Evolutionary conservation across 768 basidiomycete species (phyloP).

Genomic region (Mycena capillaripes): DNA sequence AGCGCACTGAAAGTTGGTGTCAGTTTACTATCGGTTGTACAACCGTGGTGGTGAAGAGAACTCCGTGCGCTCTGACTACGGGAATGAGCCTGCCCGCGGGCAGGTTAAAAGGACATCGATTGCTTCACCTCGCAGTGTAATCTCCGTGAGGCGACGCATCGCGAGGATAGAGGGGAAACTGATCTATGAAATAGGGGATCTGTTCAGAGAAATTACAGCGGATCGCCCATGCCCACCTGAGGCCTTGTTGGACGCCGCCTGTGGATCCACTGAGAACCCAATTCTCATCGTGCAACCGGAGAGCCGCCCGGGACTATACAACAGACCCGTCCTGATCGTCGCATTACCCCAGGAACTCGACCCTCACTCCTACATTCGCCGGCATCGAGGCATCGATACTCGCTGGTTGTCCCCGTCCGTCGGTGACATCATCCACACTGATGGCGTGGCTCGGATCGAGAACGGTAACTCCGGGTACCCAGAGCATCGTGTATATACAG

Average conservation of each 20-base stretch:
- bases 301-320: slow-evolving; percentile 9
- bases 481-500: background rate
- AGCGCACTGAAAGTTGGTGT: background rate
- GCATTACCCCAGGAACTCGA: background rate
- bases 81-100: slow-evolving; percentile 6
- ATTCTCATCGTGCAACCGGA: slow-evolving; percentile 16
- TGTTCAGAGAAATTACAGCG: slow-evolving; percentile 3
- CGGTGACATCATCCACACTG: background rate
- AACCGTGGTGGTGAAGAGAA: background rate
- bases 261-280: background rate
- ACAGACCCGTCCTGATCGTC: slow-evolving; percentile 2
- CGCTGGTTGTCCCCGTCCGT: background rate
- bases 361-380: background rate
- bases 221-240: background rate
- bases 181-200: slow-evolving; percentile 5
- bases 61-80: background rate
- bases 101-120: slow-evolving; percentile 1
- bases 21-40: too few relatives aligned
- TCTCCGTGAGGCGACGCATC: slow-evolving; percentile 7
- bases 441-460: background rate
- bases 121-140: slow-evolving; percentile 5
- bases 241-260: background rate
- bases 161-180: slow-evolving; percentile 9
- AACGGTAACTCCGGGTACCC: background rate
- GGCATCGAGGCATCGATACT: background rate